These are phyloP conservation scores for Chalciporus sphaerocephalus DNA, from an alignment of 768 basidiomycete genomes.

Conservation along the genomic window DNA sequence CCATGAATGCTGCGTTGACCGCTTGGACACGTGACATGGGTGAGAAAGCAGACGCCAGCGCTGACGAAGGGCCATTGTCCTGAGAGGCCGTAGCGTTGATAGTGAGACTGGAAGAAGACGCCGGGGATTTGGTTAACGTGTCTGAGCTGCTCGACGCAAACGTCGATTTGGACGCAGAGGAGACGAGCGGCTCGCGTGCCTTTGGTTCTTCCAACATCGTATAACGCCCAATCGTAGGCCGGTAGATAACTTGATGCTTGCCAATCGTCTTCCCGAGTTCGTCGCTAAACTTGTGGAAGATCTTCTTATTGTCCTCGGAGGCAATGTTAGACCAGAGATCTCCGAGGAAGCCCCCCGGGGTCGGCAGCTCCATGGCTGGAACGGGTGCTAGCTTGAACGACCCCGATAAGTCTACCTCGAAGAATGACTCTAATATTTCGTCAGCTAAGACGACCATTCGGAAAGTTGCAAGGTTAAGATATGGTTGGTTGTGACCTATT, in stretches of 20 bases:
- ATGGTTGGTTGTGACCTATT: conserved; percentile 78
- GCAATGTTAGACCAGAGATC: conserved; percentile 89
- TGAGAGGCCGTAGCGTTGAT: conserved; percentile 36
- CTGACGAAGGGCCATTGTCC: conserved; percentile 23
- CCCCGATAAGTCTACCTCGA: conserved; percentile 83
- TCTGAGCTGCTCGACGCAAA: conserved; percentile 37
- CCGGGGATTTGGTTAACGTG: conserved; percentile 17
- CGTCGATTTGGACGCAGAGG: conserved; percentile 57
- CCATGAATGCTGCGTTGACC: conserved; percentile 80
- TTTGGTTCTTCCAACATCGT: conserved; percentile 84
- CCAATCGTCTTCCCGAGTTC: conserved; percentile 94
- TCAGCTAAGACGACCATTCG: conserved; percentile 98
- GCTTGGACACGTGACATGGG: conserved; percentile 67
- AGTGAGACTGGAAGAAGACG: conserved; percentile 49
- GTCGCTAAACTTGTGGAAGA: conserved; percentile 90
- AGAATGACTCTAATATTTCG: conserved; percentile 94
- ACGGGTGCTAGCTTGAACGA: conserved; percentile 80
- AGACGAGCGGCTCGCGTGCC: conserved; percentile 80
- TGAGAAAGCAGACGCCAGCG: conserved; percentile 35
- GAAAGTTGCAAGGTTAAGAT: conserved; percentile 92
- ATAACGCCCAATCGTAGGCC: conserved; percentile 82
- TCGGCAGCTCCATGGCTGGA: conserved; percentile 61
- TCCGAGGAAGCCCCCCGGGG: conserved; percentile 61
- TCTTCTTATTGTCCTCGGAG: conserved; percentile 87
- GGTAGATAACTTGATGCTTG: conserved; percentile 79